A percentile compares a stretch with the other conserved stretches of the same genome.
Evolutionary conservation across 371 early-diverging fungal genomes (phyloP).

Genomic region (Rhizopus stolonifer): DNA sequence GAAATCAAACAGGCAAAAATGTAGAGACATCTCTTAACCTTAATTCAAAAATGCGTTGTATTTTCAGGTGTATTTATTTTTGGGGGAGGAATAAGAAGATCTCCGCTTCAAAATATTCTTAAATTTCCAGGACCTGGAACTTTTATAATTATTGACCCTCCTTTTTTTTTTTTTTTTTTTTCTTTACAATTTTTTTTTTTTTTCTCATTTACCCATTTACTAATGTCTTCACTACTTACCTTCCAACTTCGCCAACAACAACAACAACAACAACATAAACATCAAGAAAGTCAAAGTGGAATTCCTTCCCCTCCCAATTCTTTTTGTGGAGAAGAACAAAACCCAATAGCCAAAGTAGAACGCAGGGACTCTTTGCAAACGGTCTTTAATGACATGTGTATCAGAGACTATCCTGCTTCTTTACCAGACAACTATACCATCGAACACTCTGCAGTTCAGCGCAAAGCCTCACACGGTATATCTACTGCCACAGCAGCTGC

Average conservation of each 20-base stretch:
- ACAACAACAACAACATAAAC: conserved; percentile 24
- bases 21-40: too few species aligned
- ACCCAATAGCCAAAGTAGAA: neutral
- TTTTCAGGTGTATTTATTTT: too few species aligned
- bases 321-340: conserved; percentile 46
- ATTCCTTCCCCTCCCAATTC: conserved; percentile 51
- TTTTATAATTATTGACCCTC: too few species aligned
- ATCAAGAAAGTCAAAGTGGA: conserved; percentile 11
- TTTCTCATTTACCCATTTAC: neutral
- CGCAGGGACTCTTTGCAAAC: conserved; percentile 42
- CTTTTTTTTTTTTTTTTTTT: neutral
- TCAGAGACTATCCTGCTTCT: conserved; percentile 37
- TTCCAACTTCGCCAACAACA: conserved; percentile 41
- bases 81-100: too few species aligned
- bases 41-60: too few species aligned
- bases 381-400: conserved; percentile 38
- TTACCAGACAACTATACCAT: conserved; percentile 52
- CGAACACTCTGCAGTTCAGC: conserved; percentile 27
- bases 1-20: too few species aligned
- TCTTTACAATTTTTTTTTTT: conserved; percentile 1
- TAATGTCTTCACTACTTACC: conserved; percentile 47
- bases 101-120: too few species aligned
- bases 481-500: conserved; percentile 38
- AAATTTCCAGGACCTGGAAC: too few species aligned
- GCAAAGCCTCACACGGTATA: conserved; percentile 10